Conservation (phyloP, 495 filamentous ascomycete genomes). For the Hypoxylon lienhwacheense region DNA sequence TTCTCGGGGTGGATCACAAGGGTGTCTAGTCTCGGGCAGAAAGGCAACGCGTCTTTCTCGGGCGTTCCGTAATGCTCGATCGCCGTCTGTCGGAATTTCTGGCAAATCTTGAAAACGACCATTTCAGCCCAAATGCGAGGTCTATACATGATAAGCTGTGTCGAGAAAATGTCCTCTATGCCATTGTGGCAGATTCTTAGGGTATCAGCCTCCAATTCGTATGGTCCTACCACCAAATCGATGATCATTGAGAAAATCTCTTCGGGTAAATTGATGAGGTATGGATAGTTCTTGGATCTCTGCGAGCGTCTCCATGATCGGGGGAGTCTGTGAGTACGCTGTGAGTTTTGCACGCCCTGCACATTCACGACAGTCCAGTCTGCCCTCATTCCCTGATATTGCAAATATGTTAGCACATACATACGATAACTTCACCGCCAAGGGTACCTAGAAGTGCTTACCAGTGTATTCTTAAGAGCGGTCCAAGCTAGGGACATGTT, state of each 20-base stretch:
- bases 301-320: no score
- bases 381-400: no score
- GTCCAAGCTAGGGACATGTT: no score
- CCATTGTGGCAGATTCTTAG: not conserved
- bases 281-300: no score
- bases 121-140: not conserved
- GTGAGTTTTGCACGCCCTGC: no score
- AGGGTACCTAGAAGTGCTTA: no score
- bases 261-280: not conserved
- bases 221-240: not conserved
- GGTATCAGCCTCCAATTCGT: not conserved
- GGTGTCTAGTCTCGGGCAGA: not conserved
- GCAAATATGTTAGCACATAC: not conserved
- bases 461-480: no score
- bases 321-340: no score
- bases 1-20: not conserved
- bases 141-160: not conserved
- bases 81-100: not conserved
- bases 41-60: not conserved
- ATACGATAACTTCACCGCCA: no score
- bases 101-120: not conserved
- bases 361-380: no score
- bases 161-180: not conserved
- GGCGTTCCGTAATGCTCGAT: not conserved
- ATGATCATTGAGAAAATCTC: not conserved